These are phyloP conservation scores for Rhodocollybia butyracea DNA, from an alignment of 768 basidiomycete species.

Conservation along the genomic window DNA sequence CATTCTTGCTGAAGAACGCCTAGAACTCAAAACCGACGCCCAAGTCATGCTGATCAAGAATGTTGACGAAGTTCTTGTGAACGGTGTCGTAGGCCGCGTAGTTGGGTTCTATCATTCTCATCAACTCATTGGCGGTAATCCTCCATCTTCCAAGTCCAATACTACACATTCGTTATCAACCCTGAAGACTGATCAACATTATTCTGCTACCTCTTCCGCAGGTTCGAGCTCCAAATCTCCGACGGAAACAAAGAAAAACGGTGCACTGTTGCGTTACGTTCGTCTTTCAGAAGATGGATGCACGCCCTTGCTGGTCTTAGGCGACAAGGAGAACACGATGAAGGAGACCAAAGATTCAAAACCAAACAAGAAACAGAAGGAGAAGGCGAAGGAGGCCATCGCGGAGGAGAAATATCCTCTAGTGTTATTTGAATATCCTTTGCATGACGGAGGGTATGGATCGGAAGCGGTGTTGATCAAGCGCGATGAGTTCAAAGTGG, in stretches of 20 bases:
- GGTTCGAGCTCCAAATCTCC: not conserved
- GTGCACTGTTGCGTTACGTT: slow-evolving; percentile 5
- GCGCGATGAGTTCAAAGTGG: slow-evolving; percentile 51
- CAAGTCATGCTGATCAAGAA: slow-evolving; percentile 73
- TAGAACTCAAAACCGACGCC: slow-evolving; percentile 56
- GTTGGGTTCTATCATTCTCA: slow-evolving; percentile 44
- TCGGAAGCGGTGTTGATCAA: slow-evolving; percentile 45
- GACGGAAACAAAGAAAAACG: slow-evolving; percentile 10
- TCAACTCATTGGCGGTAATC: not conserved
- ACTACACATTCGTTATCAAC: no score
- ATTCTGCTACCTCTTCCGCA: not conserved
- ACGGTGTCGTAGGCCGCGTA: slow-evolving; percentile 76
- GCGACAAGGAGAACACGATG: not conserved
- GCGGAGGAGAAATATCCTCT: slow-evolving; percentile 6
- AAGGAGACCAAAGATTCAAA: slow-evolving; percentile 36
- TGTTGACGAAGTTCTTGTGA: slow-evolving; percentile 69
- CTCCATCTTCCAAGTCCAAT: no score
- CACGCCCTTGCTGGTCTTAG: not conserved
- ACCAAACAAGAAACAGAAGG: slow-evolving; percentile 44
- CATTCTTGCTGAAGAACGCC: slow-evolving; percentile 54
- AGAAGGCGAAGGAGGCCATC: not conserved
- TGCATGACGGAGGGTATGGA: slow-evolving; percentile 3
- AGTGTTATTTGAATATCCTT: slow-evolving; percentile 9
- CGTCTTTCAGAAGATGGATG: slow-evolving; percentile 6
- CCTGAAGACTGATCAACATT: no score